Evolutionary conservation across 352 stramenopile genomes (phyloP).

Genomic region (Phytophthora pluvialis): DNA sequence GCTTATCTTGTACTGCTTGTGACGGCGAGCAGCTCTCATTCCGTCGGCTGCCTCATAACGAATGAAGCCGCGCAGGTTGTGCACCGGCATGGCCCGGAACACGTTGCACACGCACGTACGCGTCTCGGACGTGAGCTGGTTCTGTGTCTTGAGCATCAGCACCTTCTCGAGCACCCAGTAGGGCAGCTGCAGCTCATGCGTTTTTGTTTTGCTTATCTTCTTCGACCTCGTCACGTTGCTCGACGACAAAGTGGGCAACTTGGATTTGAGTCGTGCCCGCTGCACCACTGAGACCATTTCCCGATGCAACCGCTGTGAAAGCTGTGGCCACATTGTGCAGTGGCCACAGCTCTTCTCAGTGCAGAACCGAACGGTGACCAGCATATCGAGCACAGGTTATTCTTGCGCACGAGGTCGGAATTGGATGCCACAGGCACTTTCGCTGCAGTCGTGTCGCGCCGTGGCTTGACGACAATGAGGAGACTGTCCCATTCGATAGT

Average conservation of each 20-base stretch:
- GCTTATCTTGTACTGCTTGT: conserved; percentile 21
- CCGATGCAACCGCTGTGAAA: conserved; percentile 3
- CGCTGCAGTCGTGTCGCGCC: too few relatives aligned
- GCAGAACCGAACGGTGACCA: conserved; percentile 1
- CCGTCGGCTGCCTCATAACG: conserved; percentile 48
- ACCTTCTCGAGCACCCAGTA: conserved; percentile 80
- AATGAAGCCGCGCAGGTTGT: conserved; percentile 69
- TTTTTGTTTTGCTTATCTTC: background rate
- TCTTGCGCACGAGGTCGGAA: background rate
- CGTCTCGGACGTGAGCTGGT: conserved; percentile 78
- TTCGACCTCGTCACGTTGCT: background rate
- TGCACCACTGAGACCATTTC: conserved; percentile 10
- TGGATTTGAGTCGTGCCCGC: background rate
- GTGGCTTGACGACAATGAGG: background rate
- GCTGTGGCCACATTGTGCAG: conserved; percentile 6
- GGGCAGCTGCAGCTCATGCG: conserved; percentile 61
- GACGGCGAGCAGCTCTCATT: conserved; percentile 9
- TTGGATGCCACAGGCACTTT: background rate
- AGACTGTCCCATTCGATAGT: too few relatives aligned
- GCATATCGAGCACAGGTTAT: conserved; percentile 11
- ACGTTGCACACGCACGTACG: conserved; percentile 84
- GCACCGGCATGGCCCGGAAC: conserved; percentile 79
- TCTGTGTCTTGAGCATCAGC: conserved; percentile 71
- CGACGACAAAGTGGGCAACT: conserved; percentile 10
- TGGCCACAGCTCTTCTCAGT: background rate